Percentiles rank a stretch among this genome's conserved stretches.
These are phyloP conservation scores for Pterula multifida DNA, from an alignment of 1,284 basidiomycete species.

Conservation along the genomic window DNA sequence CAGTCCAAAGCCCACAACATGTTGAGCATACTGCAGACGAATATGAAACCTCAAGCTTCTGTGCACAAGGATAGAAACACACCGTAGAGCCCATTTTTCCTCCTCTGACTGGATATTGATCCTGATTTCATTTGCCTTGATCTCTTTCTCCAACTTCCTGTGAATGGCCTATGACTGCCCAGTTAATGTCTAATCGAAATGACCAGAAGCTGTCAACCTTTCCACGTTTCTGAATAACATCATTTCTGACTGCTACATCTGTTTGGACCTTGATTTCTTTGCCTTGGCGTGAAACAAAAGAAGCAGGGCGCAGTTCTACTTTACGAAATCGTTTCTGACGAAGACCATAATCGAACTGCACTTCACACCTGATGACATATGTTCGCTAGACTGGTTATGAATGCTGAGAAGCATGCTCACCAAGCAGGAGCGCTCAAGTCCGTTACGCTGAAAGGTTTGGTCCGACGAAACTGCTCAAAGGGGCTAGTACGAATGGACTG, in stretches of 20 bases:
- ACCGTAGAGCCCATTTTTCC: slow-evolving; percentile 25
- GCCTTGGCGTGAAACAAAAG: slow-evolving; percentile 51
- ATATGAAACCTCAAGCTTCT: neutral
- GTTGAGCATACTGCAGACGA: neutral
- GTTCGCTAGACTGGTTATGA: slow-evolving; percentile 35
- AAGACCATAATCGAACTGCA: slow-evolving; percentile 69
- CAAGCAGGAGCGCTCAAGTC: slow-evolving; percentile 40
- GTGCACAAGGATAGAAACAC: neutral
- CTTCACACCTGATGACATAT: slow-evolving; percentile 46
- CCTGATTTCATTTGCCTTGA: slow-evolving; percentile 46
- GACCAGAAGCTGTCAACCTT: slow-evolving; percentile 29
- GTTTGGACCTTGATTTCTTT: slow-evolving; percentile 56
- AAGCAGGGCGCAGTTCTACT: slow-evolving; percentile 39
- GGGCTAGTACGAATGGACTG: slow-evolving; percentile 16
- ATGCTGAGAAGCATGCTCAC: too few relatives aligned
- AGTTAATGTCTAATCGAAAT: slow-evolving; percentile 6
- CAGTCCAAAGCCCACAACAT: neutral
- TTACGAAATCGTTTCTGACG: slow-evolving; percentile 44
- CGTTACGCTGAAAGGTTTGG: slow-evolving; percentile 33
- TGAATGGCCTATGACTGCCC: slow-evolving; percentile 48
- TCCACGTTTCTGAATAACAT: slow-evolving; percentile 47
- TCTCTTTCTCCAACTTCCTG: slow-evolving; percentile 66
- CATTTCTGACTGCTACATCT: slow-evolving; percentile 45
- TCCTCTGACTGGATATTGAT: slow-evolving; percentile 41
- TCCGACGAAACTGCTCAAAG: slow-evolving; percentile 23